These are phyloP conservation scores for Herpotrichia juniperi DNA, from an alignment of 2,329 filamentous ascomycete genomes.

Conservation along the genomic window DNA sequence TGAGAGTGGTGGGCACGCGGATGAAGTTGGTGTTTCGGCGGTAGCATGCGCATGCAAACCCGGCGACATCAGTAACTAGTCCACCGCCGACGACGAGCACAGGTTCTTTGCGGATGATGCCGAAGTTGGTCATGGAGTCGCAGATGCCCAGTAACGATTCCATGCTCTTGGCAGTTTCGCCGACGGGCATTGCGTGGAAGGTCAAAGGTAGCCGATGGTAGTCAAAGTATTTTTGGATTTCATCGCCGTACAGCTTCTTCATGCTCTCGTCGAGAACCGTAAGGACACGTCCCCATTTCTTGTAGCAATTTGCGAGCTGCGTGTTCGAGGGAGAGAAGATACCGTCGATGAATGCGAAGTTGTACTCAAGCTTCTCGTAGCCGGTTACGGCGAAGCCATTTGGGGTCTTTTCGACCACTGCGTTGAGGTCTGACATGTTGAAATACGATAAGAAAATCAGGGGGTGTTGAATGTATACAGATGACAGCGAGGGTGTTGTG, in stretches of 20 bases:
- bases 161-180: conserved; percentile 76
- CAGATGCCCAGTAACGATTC: conserved; percentile 72
- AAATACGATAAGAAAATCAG: too few relatives aligned
- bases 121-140: conserved; percentile 76
- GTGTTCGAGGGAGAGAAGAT: conserved; percentile 67
- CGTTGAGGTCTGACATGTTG: conserved; percentile 71
- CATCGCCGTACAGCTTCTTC: conserved; percentile 68
- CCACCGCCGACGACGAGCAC: conserved; percentile 61
- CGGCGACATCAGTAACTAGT: conserved; percentile 75
- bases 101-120: conserved; percentile 67
- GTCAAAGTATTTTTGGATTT: conserved; percentile 71
- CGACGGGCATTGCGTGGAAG: conserved; percentile 75
- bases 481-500: too few relatives aligned
- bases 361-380: conserved; percentile 78
- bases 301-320: conserved; percentile 69
- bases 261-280: conserved; percentile 76
- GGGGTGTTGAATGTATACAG: too few relatives aligned
- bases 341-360: conserved; percentile 74
- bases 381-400: conserved; percentile 73
- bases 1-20: conserved; percentile 75
- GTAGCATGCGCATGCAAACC: conserved; percentile 73
- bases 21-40: conserved; percentile 76
- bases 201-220: conserved; percentile 67
- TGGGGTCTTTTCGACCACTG: conserved; percentile 67
- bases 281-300: conserved; percentile 68